Evolutionary conservation across 371 early-diverging fungal species (phyloP).

Genomic region (Dichotomocladium elegans): DNA sequence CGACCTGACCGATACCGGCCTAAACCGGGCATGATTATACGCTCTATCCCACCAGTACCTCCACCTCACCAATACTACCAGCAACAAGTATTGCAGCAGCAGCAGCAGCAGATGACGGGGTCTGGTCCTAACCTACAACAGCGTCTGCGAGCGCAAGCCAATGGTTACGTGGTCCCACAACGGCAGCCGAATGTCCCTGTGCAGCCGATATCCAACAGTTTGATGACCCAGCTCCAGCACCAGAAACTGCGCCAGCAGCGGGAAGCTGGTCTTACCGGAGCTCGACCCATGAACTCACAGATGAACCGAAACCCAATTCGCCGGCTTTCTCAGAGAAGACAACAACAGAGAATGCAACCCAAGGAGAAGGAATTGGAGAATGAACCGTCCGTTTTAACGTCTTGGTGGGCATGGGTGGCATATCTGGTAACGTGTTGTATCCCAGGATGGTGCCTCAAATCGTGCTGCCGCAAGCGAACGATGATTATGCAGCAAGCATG

Average conservation of each 20-base stretch:
- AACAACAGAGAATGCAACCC: neutral
- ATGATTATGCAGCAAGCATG: conserved; percentile 58
- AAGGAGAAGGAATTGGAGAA: conserved; percentile 32
- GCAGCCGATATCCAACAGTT: conserved; percentile 33
- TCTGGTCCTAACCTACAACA: too few relatives aligned
- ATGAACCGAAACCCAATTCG: neutral
- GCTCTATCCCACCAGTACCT: conserved; percentile 27
- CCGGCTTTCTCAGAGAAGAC: too few relatives aligned
- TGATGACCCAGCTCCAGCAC: conserved; percentile 37
- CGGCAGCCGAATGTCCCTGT: neutral
- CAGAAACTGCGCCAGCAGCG: conserved; percentile 26
- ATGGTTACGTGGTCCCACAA: too few relatives aligned
- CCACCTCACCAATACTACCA: too few relatives aligned
- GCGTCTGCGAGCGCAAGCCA: too few relatives aligned
- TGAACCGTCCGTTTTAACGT: conserved; percentile 39
- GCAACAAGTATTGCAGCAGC: too few relatives aligned
- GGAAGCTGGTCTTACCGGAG: conserved; percentile 8
- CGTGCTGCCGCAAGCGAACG: conserved; percentile 39
- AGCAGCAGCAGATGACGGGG: too few relatives aligned
- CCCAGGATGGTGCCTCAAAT: conserved; percentile 46
- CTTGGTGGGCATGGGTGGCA: conserved; percentile 51
- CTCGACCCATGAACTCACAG: conserved; percentile 6
- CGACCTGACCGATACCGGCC: conserved; percentile 47
- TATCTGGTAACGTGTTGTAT: conserved; percentile 51
- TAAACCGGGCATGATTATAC: conserved; percentile 37